Evolutionary conservation across 2,329 filamentous ascomycete genomes (phyloP).

Genomic region (Sarocladium brachiariae): DNA sequence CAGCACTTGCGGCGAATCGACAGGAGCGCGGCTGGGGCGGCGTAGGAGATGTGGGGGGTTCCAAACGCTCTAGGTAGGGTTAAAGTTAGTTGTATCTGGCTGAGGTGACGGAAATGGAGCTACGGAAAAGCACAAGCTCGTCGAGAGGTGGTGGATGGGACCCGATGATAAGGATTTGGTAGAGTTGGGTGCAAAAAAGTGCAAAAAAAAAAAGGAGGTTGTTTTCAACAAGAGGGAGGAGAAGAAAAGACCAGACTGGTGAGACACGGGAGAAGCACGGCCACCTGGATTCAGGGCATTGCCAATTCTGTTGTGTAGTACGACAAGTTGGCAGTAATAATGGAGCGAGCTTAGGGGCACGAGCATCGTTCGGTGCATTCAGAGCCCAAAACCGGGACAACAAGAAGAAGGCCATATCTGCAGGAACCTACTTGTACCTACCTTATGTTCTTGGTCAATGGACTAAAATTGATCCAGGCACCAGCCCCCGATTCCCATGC

Average conservation of each 20-base stretch:
- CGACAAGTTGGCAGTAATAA: too few relatives aligned
- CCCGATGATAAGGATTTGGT: conserved; percentile 1
- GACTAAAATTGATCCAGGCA: neutral
- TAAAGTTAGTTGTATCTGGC: neutral
- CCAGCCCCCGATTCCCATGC: neutral
- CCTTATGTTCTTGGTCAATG: too few relatives aligned
- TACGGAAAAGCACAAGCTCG: neutral
- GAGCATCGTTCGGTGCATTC: too few relatives aligned
- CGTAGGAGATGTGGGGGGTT: conserved; percentile 2
- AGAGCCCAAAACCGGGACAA: too few relatives aligned
- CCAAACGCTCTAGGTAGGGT: neutral
- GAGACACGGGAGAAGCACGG: conserved; percentile 8
- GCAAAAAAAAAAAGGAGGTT: conserved; percentile 3
- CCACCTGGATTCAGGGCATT: neutral
- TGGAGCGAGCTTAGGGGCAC: too few relatives aligned
- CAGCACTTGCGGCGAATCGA: conserved; percentile 3
- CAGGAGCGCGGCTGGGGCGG: neutral
- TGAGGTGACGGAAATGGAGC: neutral
- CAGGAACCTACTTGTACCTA: too few relatives aligned
- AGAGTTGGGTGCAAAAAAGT: neutral
- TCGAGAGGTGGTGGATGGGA: neutral
- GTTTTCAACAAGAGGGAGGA: conserved; percentile 9
- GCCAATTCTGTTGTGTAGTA: too few relatives aligned
- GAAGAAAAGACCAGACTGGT: conserved; percentile 9
- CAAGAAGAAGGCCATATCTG: too few relatives aligned